A percentile compares a stretch with the other conserved stretches of the same genome.
phyloP scores from a whole-genome alignment of 495 filamentous ascomycete genomes.

The Penicillium canariense region DNA sequence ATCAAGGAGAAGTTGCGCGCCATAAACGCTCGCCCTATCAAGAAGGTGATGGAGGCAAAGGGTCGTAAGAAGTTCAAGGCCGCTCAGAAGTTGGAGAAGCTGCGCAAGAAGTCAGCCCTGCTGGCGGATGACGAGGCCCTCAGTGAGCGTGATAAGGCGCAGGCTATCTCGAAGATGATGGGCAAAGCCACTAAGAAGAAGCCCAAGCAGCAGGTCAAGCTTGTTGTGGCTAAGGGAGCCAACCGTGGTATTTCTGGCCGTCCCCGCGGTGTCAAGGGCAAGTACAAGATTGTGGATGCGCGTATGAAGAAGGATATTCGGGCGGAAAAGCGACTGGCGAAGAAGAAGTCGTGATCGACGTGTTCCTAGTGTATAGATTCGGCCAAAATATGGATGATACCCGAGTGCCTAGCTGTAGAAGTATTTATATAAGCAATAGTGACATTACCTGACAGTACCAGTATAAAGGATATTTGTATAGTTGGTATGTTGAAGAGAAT shows the following conservation, averaged over 20 bases:
- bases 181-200: slow-evolving; percentile 81
- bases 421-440: neutral
- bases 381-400: slow-evolving; percentile 10
- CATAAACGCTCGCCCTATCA: slow-evolving; percentile 95
- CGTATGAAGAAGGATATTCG: slow-evolving; percentile 98
- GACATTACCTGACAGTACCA: too few species aligned
- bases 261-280: slow-evolving; percentile 87
- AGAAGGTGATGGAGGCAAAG: slow-evolving; percentile 97
- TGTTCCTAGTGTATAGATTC: slow-evolving; percentile 22
- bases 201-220: slow-evolving; percentile 75
- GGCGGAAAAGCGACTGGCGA: slow-evolving; percentile 78
- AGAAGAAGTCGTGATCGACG: slow-evolving; percentile 51
- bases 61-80: slow-evolving; percentile 96
- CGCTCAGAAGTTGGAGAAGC: slow-evolving; percentile 83
- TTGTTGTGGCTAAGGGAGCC: slow-evolving; percentile 82
- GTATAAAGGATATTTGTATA: too few species aligned
- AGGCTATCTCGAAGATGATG: slow-evolving; percentile 78
- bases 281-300: slow-evolving; percentile 98
- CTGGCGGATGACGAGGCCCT: slow-evolving; percentile 84
- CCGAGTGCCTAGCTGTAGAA: neutral
- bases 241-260: slow-evolving; percentile 81
- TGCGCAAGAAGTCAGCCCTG: slow-evolving; percentile 89
- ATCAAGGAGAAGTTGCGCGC: slow-evolving; percentile 94
- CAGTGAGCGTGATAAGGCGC: slow-evolving; percentile 92
- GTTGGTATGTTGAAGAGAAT: too few species aligned